Evolutionary conservation across 352 stramenopile genomes (phyloP), one percentile per base, ranked within the genome.

Genomic region (Achlya hypogyna): DNA sequence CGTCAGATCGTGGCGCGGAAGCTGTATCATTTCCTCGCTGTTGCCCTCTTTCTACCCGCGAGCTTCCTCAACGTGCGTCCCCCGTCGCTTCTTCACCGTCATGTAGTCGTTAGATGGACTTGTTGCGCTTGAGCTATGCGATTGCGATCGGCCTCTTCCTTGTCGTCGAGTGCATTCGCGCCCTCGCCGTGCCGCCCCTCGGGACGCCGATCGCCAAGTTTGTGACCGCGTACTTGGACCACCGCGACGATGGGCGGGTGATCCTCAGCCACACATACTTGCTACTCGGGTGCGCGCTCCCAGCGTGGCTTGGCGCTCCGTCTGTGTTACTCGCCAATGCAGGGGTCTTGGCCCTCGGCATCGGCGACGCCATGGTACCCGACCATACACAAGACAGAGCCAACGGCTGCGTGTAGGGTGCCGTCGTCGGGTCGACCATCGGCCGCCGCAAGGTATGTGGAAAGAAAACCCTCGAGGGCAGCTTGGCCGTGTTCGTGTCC

Each of bases 191-290:
- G 22, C 82, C 80, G 23, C 81, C 79, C 0, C 77, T 88, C 28
- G 84, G 84, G 1, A 54, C 69, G 0, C 27, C 53, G 0, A 79
- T 93, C 31, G 79, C 79, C 5, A 28, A 63, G 10, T 93, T 89
- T 56, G 84, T 93, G 71, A 70, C 73, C 49, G 71, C 75, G 20
- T 93, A 91, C 60, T 84, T 93, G 63, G 84, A 93, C 73, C 72
- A 83, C 59, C 80, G 84, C 14, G 84, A 93, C 42, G 78, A 69
- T 16, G 84, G 84, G 9, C 77, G 75, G 34, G 69, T 89, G 25
- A 82, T 91, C 28, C 58, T 93, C 43, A 91, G 81, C 5, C 84
- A 91, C 66, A 86, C 80, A 40, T 93, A 93, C 64, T 52, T 93
- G 45, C 74, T 93, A 1, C 71, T 93, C 0, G 82, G 84, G 1